These are phyloP conservation scores for Penicillium polonicum DNA, from an alignment of 2,329 filamentous ascomycete genomes.

Conservation along the genomic window DNA sequence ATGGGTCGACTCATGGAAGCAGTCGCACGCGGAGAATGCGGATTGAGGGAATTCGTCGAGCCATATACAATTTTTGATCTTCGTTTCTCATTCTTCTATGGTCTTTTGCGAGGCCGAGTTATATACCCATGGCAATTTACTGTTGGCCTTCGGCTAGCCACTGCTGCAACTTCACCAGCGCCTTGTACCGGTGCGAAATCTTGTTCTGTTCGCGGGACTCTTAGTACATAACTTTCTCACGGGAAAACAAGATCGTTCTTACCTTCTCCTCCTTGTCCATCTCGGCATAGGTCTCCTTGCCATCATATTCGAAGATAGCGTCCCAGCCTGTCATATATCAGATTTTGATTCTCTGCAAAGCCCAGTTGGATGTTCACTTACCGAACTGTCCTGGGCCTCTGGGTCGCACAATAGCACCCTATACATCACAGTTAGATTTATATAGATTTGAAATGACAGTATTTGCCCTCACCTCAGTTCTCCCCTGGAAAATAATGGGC, in stretches of 20 bases:
- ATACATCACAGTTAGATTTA: conserved; percentile 5
- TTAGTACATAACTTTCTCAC: conserved; percentile 16
- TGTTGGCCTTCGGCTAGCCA: conserved; percentile 63
- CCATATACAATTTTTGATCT: not conserved
- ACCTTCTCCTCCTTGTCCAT: conserved; percentile 94
- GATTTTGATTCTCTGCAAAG: not conserved
- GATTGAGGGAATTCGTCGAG: conserved; percentile 21
- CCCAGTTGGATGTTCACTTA: conserved; percentile 45
- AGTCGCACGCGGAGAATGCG: conserved; percentile 39
- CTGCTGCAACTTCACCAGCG: conserved; percentile 78
- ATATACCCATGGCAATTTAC: conserved; percentile 21
- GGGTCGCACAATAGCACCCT: conserved; percentile 79
- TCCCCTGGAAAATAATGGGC: conserved; percentile 85
- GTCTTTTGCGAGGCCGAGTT: conserved; percentile 7
- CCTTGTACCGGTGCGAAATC: conserved; percentile 86
- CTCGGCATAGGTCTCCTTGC: conserved; percentile 84
- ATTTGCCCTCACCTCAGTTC: conserved; percentile 65
- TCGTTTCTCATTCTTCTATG: conserved; percentile 12
- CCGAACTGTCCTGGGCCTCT: conserved; percentile 81
- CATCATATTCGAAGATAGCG: conserved; percentile 89
- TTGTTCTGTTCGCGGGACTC: conserved; percentile 58
- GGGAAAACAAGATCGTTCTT: conserved; percentile 18
- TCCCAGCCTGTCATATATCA: conserved; percentile 72
- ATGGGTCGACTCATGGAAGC: conserved; percentile 83
- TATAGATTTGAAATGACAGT: not conserved